Base-by-base conservation (phyloP, 2,329 filamentous ascomycete species). In the Botrytis sinoallii region DNA sequence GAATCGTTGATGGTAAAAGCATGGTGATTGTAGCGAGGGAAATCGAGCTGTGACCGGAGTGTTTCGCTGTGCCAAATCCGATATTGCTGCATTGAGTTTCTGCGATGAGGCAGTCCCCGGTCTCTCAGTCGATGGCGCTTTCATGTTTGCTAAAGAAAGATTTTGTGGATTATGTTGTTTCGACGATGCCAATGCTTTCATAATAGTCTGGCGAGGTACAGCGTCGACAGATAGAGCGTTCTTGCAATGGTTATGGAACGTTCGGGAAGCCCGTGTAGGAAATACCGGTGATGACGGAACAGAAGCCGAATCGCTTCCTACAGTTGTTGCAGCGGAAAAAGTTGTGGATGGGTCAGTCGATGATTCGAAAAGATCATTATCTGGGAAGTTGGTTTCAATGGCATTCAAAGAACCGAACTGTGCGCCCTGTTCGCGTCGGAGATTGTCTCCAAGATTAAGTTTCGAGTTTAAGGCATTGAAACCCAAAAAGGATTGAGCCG, bases 1-100 rank as follows among this genome's bases (percentile, higher is more conserved):
- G 81, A 99, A 99, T 76, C 95, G 90, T 84, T 97, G 93, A 84
- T 99, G 96, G 85, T 97, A 98, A 84, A 97, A 99, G 85, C 96
- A 99, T 22, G 96, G 96, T 63, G 95, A 98, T 79, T 95, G 92
- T 71, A 98, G 85, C 16, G 92, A 87, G 18, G 91, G 88, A 77
- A 95, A 87, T 82, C 55, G 85, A 84, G 78, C 82, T 78, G 82
- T 81, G 80, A 77, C 75, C 14, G 82, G 80, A 25, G 80, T 79
- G 67, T 79, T 79, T 72, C 77, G 76, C 25, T 74, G 73, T 73
- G 86, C 85, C 57, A 89, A 81, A 75, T 85, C 86, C 29, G 86
- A 85, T 42, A 89, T 81, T n/a, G 87, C 86, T 12, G 86, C 83
- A 12, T 90, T 90, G 16, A 95, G 86, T 74, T 88, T 89, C 79